Evolutionary conservation across 2,329 filamentous ascomycete species (phyloP).

Genomic region (Paecilomyces variotii): DNA sequence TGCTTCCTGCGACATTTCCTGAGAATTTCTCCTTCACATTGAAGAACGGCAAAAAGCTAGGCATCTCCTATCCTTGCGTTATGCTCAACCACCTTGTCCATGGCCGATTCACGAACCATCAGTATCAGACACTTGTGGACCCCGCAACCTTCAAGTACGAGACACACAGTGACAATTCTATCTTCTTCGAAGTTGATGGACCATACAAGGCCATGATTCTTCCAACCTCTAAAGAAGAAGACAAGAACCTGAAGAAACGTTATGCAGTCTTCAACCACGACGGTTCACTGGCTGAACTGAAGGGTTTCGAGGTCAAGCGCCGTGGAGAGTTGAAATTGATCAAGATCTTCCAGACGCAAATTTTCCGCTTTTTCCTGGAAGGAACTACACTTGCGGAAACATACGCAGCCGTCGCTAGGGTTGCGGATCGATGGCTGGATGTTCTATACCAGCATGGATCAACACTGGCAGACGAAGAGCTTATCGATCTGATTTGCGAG

Average conservation of each 20-base stretch:
- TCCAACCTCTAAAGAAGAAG: conserved; percentile 95
- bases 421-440: conserved; percentile 94
- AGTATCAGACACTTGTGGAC: conserved; percentile 87
- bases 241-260: conserved; percentile 98
- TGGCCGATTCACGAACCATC: conserved; percentile 88
- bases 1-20: conserved; percentile 89
- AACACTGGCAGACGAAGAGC: conserved; percentile 88
- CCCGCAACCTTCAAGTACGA: conserved; percentile 78
- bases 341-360: conserved; percentile 98
- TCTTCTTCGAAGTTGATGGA: conserved; percentile 98
- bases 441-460: conserved; percentile 82
- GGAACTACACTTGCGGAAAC: conserved; percentile 80
- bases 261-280: conserved; percentile 99
- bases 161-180: conserved; percentile 96
- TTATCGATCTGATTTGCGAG: conserved; percentile 99
- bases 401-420: conserved; percentile 83
- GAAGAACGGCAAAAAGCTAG: conserved; percentile 90
- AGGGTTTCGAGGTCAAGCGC: conserved; percentile 96
- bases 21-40: conserved; percentile 94
- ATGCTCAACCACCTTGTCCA: conserved; percentile 99
- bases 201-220: conserved; percentile 97
- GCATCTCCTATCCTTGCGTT: conserved; percentile 96
- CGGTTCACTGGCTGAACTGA: conserved; percentile 86
- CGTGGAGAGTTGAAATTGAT: conserved; percentile 97
- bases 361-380: conserved; percentile 98